phyloP scores from a whole-genome alignment of 2,329 filamentous ascomycete genomes.

The Fusarium anthophilum region DNA sequence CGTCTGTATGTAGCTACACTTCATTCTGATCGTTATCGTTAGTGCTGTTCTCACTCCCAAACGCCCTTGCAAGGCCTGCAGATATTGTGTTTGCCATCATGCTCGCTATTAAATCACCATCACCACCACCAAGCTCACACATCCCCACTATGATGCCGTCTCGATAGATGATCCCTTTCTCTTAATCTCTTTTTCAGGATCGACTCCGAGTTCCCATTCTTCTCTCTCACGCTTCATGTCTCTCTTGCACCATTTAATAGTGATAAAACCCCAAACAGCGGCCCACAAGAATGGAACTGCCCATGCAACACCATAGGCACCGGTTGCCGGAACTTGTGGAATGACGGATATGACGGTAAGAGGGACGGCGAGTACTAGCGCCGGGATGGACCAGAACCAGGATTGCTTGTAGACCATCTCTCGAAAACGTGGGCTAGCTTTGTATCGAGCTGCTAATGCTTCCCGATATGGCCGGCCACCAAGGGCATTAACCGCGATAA shows the following conservation, averaged over 20 bases:
- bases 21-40: conserved; percentile 16
- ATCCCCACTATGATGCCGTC: conserved; percentile 4
- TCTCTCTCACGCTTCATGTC: conserved; percentile 50
- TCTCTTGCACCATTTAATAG: conserved; percentile 50
- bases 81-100: conserved; percentile 7
- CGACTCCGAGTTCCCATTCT: conserved; percentile 49
- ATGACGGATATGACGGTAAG: conserved; percentile 51
- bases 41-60: not conserved
- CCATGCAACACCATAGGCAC: conserved; percentile 52
- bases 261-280: conserved; percentile 47
- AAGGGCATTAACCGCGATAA: conserved; percentile 72
- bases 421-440: conserved; percentile 53
- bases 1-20: not conserved
- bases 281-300: conserved; percentile 53
- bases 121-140: not conserved
- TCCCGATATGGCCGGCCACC: conserved; percentile 58
- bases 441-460: conserved; percentile 53
- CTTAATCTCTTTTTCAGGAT: conserved; percentile 34
- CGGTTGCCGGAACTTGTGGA: conserved; percentile 48
- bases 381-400: conserved; percentile 54
- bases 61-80: conserved; percentile 6
- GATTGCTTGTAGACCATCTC: conserved; percentile 53
- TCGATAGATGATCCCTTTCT: conserved; percentile 20
- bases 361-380: conserved; percentile 48
- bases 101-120: not conserved